Evolutionary conservation across 257 asterid genomes (phyloP), one percentile per base, ranked within the genome.

Genomic region (Jaltomata sinuosa): DNA sequence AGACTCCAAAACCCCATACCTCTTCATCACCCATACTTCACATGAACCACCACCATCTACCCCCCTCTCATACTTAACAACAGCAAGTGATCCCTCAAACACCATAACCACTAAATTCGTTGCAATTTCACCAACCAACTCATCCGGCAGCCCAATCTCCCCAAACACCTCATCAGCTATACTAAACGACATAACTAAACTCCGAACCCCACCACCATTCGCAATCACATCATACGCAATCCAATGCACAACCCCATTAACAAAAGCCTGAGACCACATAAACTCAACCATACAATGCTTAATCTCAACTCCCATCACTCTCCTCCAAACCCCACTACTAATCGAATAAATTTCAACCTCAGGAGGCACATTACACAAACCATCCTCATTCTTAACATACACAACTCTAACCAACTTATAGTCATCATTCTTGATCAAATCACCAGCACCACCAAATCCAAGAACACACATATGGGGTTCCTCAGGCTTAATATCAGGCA

Each of bases 321-420:
- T 83, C 62, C 89, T 87, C 96, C 97, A 93, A 69, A 16, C 34
- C 83, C 92, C 89, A 0, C 83, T 38, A 29, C 80, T 84, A 12
- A 89, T 85, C 18, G 88, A 78, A 86, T 79, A 92, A 49, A 91
- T 65, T 83, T 93, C 97, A 32, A 85, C 92, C 77, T 87, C 87
- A 2, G 89, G 90, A 2, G 91, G 91, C 25, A 84, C 67, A 9
- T 31, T 79, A 34, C 32, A 83, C 19, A 2, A 0, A 79, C 53
- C 86, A 27, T 83, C 38, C 34, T 53, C 79, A 0, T 83, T 79
- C 55, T 79, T 88, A 22, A 53, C 72, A 77, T 87, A 92, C 49
- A 90, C 93, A 61, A 91, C 76, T 87, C 97, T 91, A 18, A 92
- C 94, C 18, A 94, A 92, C 84, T 94, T 94, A 79, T 84, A 86